A percentile compares a stretch with the other conserved stretches of the same genome.
phyloP scores from a whole-genome alignment of 768 basidiomycete species.

The Boletus pseudopeckii region DNA sequence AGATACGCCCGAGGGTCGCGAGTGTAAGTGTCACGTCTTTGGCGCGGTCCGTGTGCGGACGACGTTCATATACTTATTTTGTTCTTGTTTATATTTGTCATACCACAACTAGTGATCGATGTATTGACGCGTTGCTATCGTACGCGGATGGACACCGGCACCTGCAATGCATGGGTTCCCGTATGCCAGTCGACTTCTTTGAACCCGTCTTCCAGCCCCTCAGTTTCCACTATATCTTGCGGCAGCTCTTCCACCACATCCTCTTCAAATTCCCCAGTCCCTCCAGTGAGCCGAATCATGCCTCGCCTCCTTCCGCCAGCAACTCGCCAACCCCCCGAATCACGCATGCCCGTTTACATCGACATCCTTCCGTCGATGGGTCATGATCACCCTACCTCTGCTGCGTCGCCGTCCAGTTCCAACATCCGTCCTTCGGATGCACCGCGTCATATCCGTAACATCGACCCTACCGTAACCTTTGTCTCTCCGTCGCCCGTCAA shows the following conservation, averaged over 20 bases:
- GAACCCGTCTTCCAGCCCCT: slow-evolving; percentile 14
- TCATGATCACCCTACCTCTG: neutral
- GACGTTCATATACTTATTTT: slow-evolving; percentile 20
- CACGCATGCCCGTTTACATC: slow-evolving; percentile 33
- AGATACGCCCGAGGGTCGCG: slow-evolving; percentile 69
- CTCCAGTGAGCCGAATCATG: slow-evolving; percentile 19
- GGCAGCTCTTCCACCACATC: slow-evolving; percentile 20
- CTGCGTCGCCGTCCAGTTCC: slow-evolving; percentile 1
- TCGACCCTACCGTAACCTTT: slow-evolving; percentile 69
- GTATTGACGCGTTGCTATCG: slow-evolving; percentile 34
- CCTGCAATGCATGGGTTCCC: slow-evolving; percentile 17
- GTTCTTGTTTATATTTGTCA: slow-evolving; percentile 32
- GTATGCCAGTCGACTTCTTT: slow-evolving; percentile 12
- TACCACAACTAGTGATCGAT: slow-evolving; percentile 30
- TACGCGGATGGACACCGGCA: slow-evolving; percentile 23
- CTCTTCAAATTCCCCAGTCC: slow-evolving; percentile 14
- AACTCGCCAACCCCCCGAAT: slow-evolving; percentile 19
- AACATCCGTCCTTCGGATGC: slow-evolving; percentile 19
- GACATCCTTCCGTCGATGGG: slow-evolving; percentile 28
- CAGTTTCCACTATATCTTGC: slow-evolving; percentile 28
- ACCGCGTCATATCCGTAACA: slow-evolving; percentile 52
- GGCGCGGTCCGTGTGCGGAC: slow-evolving; percentile 28
- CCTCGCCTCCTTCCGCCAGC: slow-evolving; percentile 20
- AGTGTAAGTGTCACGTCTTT: slow-evolving; percentile 45
- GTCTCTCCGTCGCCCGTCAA: slow-evolving; percentile 44